Base-by-base conservation (phyloP, 2,329 filamentous ascomycete genomes). In the Phoma sp. region DNA sequence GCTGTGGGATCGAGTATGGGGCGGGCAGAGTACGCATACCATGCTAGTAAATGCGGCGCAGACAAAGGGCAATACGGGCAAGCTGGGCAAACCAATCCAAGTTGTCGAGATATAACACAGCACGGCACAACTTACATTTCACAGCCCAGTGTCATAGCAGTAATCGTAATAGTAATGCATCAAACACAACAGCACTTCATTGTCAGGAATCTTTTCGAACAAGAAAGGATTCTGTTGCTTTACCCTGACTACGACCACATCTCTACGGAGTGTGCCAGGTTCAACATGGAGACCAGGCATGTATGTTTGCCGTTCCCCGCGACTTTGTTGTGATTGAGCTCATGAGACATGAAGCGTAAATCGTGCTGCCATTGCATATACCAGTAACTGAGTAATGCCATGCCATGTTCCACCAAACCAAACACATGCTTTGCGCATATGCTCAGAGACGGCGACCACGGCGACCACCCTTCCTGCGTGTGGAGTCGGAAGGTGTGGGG, bases 391-490 rank as follows among this genome's bases (percentile, higher is more conserved):
- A 45, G 45, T 45, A 54, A 68, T 69, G 66, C 66, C 69, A 72
- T 68, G 61, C 67, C 64, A 64, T 61, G 59, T 58, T 60, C 64
- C 67, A 67, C 57, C 60, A 64, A 61, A 64, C 63, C 76, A 75
- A 76, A 74, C 73, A 59, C 57, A 64, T 60, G 54, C 65, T 73
- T 71, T 78, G 52, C 65, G 73, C 72, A 78, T 64, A 77, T 75
- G 79, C 82, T 90, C 85, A 99, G 82, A 99, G 90, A 96, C 95
- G 93, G 85, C 95, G 95, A 98, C 95, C 95, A 90, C 95, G 93
- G 83, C 95, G 93, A 97, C 95, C 95, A 86, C 95, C 95, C 92
- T 99, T 99, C 86, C 93, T 93, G 84, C 95, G 91, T 77, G 95
- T 99, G 80, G 91, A 96, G 83, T 99, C 95, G 81, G 95, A 99